Percentiles rank a stretch among this genome's conserved stretches.
Evolutionary conservation across 2,329 filamentous ascomycete genomes (phyloP).

Genomic region (Trichoderma pleuroti): DNA sequence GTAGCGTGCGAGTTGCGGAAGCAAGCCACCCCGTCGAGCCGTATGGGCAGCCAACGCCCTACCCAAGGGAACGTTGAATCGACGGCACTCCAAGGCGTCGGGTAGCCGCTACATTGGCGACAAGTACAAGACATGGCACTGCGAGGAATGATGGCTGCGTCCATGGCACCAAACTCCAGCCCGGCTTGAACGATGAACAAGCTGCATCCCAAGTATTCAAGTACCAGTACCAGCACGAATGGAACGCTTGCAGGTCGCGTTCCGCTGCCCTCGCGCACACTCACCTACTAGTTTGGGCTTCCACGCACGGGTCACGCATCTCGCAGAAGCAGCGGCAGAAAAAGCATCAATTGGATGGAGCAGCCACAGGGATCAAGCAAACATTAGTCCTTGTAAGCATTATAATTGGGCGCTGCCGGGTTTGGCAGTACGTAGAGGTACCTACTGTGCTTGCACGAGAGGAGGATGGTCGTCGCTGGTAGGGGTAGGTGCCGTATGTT

Average conservation of each 20-base stretch:
- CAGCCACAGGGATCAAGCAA: not conserved
- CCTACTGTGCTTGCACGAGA: not conserved
- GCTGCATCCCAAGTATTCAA: not conserved
- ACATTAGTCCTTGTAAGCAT: not conserved
- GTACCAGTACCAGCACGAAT: not conserved
- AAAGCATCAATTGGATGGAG: not conserved
- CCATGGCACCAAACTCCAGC: not conserved
- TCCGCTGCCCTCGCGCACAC: not conserved
- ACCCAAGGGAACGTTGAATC: no score
- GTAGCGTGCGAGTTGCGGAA: not conserved
- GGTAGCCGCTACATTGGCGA: not conserved
- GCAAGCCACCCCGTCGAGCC: constrained; percentile 15
- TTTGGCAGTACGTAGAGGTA: not conserved
- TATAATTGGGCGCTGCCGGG: not conserved
- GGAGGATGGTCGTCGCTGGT: not conserved
- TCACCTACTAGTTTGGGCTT: not conserved
- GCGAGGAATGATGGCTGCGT: not conserved
- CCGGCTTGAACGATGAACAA: not conserved
- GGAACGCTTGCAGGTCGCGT: not conserved
- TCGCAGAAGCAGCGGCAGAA: not conserved
- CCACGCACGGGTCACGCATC: not conserved
- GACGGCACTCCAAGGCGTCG: not conserved
- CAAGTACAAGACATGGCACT: not conserved
- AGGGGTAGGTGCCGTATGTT: not conserved
- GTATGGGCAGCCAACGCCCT: not conserved